A percentile compares a stretch with the other conserved stretches of the same genome.
phyloP scores from a whole-genome alignment of 495 filamentous ascomycete genomes.

The Pyrenopolyporus hunteri region DNA sequence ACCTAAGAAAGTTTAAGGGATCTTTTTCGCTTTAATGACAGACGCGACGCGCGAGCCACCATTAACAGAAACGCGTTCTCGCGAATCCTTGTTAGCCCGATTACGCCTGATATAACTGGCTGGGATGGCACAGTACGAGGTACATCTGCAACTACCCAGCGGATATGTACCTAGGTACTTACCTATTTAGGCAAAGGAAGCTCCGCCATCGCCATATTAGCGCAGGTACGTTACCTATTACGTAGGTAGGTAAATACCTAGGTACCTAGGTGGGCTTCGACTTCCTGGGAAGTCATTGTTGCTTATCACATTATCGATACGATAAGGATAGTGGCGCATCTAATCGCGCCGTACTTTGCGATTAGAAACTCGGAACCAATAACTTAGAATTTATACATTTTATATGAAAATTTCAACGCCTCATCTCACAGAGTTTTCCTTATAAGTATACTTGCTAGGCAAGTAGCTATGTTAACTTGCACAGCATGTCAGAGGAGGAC shows the following conservation, averaged over 20 bases:
- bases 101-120: no score
- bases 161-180: neutral
- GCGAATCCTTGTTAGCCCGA: constrained; percentile 33
- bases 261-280: no score
- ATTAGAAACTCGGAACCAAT: neutral
- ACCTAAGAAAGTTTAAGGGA: constrained; percentile 31
- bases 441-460: neutral
- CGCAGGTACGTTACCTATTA: no score
- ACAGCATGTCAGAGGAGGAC: constrained; percentile 44
- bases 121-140: no score
- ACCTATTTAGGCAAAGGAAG: no score
- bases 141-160: neutral
- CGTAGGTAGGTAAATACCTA: neutral
- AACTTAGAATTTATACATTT: neutral
- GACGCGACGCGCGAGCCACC: constrained; percentile 34
- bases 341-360: neutral
- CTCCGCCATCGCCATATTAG: no score
- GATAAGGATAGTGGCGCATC: neutral
- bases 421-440: neutral
- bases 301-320: constrained; percentile 9
- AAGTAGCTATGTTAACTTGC: constrained; percentile 49
- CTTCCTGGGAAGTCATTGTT: no score
- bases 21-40: constrained; percentile 27
- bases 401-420: neutral
- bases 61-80: constrained; percentile 26